Conservation (phyloP, 257 asterid genomes). For the Gynochthodes officinalis region DNA sequence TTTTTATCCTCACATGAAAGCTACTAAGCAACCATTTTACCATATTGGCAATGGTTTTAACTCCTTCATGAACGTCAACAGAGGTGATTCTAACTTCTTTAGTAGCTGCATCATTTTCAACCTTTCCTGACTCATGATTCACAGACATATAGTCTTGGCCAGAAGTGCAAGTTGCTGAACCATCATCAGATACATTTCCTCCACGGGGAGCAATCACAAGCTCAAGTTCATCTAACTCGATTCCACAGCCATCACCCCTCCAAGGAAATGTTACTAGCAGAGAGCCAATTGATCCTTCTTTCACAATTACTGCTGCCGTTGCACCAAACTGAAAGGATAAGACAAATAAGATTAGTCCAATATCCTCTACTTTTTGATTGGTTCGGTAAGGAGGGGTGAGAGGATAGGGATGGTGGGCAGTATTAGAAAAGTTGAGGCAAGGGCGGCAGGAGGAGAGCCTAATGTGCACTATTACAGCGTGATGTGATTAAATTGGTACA, state of each 20-base stretch:
- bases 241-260: conserved; percentile 82
- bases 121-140: conserved; percentile 36
- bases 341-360: not conserved
- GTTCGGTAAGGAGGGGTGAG: not conserved
- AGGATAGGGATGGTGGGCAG: not conserved
- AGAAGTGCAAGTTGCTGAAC: conserved; percentile 35
- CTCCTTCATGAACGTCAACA: conserved; percentile 97
- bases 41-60: conserved; percentile 89
- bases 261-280: conserved; percentile 80
- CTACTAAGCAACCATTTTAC: conserved; percentile 92
- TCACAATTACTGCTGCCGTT: conserved; percentile 47
- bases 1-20: conserved; percentile 70
- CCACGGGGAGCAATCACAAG: conserved; percentile 67
- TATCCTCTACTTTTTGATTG: not conserved
- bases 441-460: not conserved
- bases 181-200: conserved; percentile 36
- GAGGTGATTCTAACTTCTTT: conserved; percentile 36
- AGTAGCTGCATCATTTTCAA: conserved; percentile 36
- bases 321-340: conserved; percentile 63
- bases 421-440: not conserved
- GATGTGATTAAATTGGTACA: not conserved
- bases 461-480: no score
- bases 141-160: conserved; percentile 22
- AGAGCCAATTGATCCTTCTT: conserved; percentile 94
- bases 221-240: conserved; percentile 91